These are phyloP conservation scores for Pythium insidiosum DNA, from an alignment of 352 stramenopile genomes.

Conservation along the genomic window DNA sequence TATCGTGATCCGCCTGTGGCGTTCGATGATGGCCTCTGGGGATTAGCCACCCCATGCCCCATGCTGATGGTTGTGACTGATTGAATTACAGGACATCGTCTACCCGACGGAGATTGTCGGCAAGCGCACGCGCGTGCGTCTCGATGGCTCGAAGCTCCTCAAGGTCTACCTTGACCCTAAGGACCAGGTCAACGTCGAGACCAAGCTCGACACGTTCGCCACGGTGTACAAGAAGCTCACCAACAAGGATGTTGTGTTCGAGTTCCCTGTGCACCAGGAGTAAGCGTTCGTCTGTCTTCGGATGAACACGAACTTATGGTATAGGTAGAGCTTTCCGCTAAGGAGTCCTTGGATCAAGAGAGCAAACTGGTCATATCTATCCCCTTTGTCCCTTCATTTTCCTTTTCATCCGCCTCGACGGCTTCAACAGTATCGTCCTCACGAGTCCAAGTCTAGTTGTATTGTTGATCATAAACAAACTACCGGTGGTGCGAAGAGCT, in stretches of 20 bases:
- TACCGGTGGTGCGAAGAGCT: background rate
- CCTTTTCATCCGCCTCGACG: too few species aligned
- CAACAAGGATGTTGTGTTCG: constrained; percentile 99
- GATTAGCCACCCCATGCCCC: constrained; percentile 84
- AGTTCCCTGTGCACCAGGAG: constrained; percentile 90
- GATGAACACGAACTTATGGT: constrained; percentile 18
- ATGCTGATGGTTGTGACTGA: constrained; percentile 51
- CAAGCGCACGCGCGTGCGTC: constrained; percentile 97
- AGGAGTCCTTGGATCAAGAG: constrained; percentile 36
- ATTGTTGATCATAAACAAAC: too few species aligned
- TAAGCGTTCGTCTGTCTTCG: constrained; percentile 43
- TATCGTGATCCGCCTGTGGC: constrained; percentile 13
- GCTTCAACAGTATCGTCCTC: too few species aligned
- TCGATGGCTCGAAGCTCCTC: constrained; percentile 96
- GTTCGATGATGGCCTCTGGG: constrained; percentile 87
- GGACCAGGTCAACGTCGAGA: constrained; percentile 99
- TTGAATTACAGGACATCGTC: constrained; percentile 89
- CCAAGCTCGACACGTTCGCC: constrained; percentile 98
- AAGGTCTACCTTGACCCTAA: constrained; percentile 99
- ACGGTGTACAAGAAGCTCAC: constrained; percentile 99
- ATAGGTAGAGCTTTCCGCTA: constrained; percentile 12
- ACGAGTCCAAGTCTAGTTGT: too few species aligned
- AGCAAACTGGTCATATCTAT: constrained; percentile 43
- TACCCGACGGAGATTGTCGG: constrained; percentile 99
- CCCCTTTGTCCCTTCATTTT: too few species aligned